Base-by-base conservation (phyloP, 306 rosid genomes). In the Inga oerstediana region DNA sequence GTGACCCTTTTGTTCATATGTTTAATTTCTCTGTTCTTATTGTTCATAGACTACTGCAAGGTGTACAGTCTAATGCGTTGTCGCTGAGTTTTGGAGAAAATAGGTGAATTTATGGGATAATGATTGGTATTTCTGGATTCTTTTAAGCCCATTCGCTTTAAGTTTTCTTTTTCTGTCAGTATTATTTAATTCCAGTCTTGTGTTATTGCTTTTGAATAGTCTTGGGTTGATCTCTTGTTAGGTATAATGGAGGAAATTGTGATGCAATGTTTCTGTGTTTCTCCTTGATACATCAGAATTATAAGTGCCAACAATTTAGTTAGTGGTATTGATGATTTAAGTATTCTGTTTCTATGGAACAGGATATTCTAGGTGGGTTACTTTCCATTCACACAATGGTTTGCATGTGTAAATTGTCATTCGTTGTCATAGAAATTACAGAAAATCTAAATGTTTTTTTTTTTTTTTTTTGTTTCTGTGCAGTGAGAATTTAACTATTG, bases 61-160 rank as follows among this genome's bases (percentile, higher is more conserved):
- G 71, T 66, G 35, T 76, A 14, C 37, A 46, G 65, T 73, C 86
- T 74, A 56, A 76, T 87, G 90, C 90, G 87, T 86, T 67, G 66
- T 61, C 9, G 13, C 44, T 83, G 85, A 84, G 78, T 72, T 80
- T n/a, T 71, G 58, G 24, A 52, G 17, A 81, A n/a, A 43, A 20
- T 56, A 34, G 76, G 32, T n/a, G 67, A 66, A 46, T 59, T 88
- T 72, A 22, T 65, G 45, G 46, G 64, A 2, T 49, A 16, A 6
- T 12, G 22, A 4, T 51, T 75, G 77, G 24, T 52, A 10, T 30
- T 73, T 68, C 27, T 68, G 49, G 15, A 5, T 68, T 12, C 14
- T 64, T 41, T 74, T 45, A 7, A 14, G 12, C 48, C 30, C 16
- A 20, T 41, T n/a, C 52, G 10, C 4, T 22, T n/a, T 13, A 49